Evolutionary conservation across 2,329 filamentous ascomycete species (phyloP).

Genomic region (Pseudogymnoascus sp.): DNA sequence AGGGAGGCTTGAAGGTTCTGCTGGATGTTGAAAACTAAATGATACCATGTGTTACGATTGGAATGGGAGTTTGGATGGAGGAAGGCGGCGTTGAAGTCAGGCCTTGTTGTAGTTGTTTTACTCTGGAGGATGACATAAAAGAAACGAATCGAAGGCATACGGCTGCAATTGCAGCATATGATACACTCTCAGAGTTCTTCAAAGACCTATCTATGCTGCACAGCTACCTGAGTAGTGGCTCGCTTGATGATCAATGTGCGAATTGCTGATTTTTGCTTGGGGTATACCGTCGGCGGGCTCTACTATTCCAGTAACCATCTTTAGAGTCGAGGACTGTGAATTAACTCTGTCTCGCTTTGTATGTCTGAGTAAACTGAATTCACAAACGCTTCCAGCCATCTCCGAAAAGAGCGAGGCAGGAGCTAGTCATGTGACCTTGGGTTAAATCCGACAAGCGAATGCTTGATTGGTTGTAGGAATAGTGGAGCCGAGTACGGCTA

Average conservation of each 20-base stretch:
- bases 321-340: not conserved
- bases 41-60: slow-evolving; percentile 6
- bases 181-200: not conserved
- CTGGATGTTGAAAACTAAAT: slow-evolving; percentile 43
- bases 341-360: not conserved
- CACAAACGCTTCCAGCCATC: not conserved
- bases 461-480: not conserved
- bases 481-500: not conserved
- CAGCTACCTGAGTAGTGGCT: not conserved
- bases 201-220: not conserved
- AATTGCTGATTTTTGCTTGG: not conserved
- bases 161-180: not conserved
- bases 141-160: not conserved
- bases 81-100: not conserved
- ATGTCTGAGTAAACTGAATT: not conserved
- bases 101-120: not conserved
- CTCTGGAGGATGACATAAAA: not conserved
- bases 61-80: slow-evolving; percentile 3
- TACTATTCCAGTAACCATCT: not conserved
- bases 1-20: slow-evolving; percentile 53
- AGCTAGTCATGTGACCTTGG: not conserved
- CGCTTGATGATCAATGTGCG: not conserved
- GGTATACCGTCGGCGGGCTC: not conserved
- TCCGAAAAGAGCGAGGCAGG: not conserved
- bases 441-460: not conserved